These are phyloP conservation scores for Carex kokanica DNA, from an alignment of 176 grass and related monocot genomes.

Conservation along the genomic window DNA sequence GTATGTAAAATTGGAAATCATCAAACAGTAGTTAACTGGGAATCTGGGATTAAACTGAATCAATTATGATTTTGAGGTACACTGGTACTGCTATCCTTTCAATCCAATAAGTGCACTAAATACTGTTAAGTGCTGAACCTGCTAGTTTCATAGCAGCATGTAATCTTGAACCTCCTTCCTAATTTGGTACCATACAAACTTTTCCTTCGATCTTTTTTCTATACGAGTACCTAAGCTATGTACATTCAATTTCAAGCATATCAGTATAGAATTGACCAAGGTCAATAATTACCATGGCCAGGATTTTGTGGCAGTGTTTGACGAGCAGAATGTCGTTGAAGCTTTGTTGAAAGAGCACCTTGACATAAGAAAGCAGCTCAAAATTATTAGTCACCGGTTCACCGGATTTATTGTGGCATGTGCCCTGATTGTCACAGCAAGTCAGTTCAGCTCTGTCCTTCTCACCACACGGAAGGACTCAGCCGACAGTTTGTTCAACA, in stretches of 20 bases:
- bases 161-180: neutral
- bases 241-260: neutral
- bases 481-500: slow-evolving; percentile 72
- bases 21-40: neutral
- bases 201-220: too few species aligned
- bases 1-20: slow-evolving; percentile 1
- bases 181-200: neutral
- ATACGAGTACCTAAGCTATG: neutral
- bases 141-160: neutral
- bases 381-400: slow-evolving; percentile 79
- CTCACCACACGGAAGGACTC: slow-evolving; percentile 66
- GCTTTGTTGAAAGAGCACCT: slow-evolving; percentile 69
- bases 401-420: slow-evolving; percentile 68
- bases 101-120: neutral
- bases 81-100: neutral
- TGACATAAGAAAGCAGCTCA: slow-evolving; percentile 85
- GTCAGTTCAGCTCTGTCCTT: slow-evolving; percentile 79
- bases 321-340: slow-evolving; percentile 40
- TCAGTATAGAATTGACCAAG: neutral
- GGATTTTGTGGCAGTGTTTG: slow-evolving; percentile 53
- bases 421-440: slow-evolving; percentile 61
- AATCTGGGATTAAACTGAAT: neutral
- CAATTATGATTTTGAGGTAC: neutral
- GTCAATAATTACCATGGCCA: slow-evolving; percentile 12
- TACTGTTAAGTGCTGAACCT: neutral